phyloP scores from a whole-genome alignment of 495 filamentous ascomycete species.

The Lasiosphaeriaceae sp. region DNA sequence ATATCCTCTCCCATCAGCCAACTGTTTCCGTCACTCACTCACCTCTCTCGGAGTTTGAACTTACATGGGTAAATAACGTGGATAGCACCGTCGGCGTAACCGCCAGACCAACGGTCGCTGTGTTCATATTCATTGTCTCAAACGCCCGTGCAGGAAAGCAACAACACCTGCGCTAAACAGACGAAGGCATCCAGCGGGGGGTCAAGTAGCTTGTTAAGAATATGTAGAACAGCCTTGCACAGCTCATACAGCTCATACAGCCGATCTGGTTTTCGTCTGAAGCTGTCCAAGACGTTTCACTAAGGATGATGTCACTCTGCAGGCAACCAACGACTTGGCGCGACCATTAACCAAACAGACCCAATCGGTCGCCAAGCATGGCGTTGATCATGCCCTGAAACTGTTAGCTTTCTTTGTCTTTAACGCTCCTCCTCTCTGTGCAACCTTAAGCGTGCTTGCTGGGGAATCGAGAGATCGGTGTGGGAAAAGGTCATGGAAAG shows the following conservation, averaged over 20 bases:
- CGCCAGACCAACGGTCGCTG: constrained; percentile 64
- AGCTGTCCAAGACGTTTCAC: no score
- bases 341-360: no score
- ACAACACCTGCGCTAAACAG: neutral
- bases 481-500: no score
- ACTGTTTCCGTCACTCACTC: neutral
- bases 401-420: no score
- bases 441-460: no score
- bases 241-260: no score
- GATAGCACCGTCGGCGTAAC: constrained; percentile 76
- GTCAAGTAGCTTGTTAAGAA: neutral
- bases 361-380: neutral
- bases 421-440: no score
- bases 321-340: no score
- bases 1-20: no score
- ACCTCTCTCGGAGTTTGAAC: constrained; percentile 20
- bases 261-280: no score
- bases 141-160: neutral
- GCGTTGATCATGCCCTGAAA: neutral
- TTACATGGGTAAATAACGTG: constrained; percentile 74
- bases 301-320: no score
- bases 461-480: no score
- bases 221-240: neutral
- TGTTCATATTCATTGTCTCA: constrained; percentile 54
- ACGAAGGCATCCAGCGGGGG: neutral